Percentiles rank a stretch among this genome's conserved stretches.
These are phyloP conservation scores for Penicillium sp. DNA, from an alignment of 2,329 filamentous ascomycete genomes.

Conservation along the genomic window DNA sequence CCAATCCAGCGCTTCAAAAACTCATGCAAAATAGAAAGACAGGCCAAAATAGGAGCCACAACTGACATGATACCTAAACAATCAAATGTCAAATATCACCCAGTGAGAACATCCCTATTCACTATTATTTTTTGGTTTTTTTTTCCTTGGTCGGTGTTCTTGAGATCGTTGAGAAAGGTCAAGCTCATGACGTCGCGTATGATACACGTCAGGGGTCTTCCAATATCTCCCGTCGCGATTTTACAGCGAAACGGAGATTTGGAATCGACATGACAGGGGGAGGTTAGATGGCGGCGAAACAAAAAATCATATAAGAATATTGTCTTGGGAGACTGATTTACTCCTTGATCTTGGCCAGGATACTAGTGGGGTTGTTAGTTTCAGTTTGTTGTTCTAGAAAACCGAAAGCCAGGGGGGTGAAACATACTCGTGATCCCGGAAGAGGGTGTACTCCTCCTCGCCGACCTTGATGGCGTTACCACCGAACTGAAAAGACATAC, in stretches of 20 bases:
- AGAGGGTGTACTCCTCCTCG: conserved; percentile 93
- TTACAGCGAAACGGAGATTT: conserved; percentile 15
- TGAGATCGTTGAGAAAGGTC: conserved; percentile 25
- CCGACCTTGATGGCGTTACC: conserved; percentile 95
- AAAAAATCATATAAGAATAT: conserved; percentile 15
- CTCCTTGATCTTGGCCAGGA: conserved; percentile 99
- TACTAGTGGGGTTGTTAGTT: conserved; percentile 54
- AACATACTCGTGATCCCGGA: conserved; percentile 96
- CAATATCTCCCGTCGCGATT: conserved; percentile 11
- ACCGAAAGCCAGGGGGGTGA: neutral
- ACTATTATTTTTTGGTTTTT: conserved; percentile 17
- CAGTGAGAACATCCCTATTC: conserved; percentile 1
- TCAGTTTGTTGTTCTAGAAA: neutral
- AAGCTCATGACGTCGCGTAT: conserved; percentile 37
- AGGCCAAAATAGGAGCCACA: neutral
- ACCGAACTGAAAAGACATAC: conserved; percentile 64
- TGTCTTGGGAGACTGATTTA: conserved; percentile 50
- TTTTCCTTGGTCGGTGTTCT: conserved; percentile 24
- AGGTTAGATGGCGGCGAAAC: conserved; percentile 17
- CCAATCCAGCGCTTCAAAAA: conserved; percentile 33
- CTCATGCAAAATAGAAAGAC: conserved; percentile 24
- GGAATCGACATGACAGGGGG: conserved; percentile 11
- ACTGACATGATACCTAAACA: conserved; percentile 4
- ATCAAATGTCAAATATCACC: conserved; percentile 3
- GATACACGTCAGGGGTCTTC: conserved; percentile 30